Evolutionary conservation across 306 rosid genomes (phyloP).

Genomic region (Adenanthera pavonina): DNA sequence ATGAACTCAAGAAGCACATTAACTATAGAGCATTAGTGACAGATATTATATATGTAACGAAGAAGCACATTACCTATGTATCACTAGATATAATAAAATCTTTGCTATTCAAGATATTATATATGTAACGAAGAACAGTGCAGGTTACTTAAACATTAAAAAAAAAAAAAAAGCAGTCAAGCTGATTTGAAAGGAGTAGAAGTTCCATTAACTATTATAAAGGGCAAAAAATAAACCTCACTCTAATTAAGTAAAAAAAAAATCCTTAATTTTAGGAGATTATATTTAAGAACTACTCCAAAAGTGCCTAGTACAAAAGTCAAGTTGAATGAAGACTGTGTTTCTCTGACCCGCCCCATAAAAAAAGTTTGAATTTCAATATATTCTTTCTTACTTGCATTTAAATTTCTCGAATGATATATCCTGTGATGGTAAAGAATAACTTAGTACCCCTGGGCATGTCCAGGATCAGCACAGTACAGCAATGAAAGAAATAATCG

Average conservation of each 20-base stretch:
- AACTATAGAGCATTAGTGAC: not conserved
- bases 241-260: not conserved
- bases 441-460: not conserved
- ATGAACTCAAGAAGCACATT: not conserved
- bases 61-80: not conserved
- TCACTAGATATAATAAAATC: not conserved
- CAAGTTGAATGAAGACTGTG: not conserved
- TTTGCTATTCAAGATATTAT: not conserved
- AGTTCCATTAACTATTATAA: not conserved
- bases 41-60: too few relatives aligned
- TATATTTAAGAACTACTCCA: not conserved
- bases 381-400: not conserved
- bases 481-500: not conserved
- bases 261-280: not conserved
- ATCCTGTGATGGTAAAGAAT: not conserved
- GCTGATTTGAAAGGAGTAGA: not conserved
- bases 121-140: not conserved
- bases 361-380: not conserved
- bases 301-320: not conserved
- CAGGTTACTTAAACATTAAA: not conserved
- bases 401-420: not conserved
- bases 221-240: not conserved
- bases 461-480: conserved; percentile 16
- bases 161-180: not conserved
- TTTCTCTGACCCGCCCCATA: not conserved